Conservation (phyloP, 2,329 filamentous ascomycete species). For the Alternaria brassicicola region DNA sequence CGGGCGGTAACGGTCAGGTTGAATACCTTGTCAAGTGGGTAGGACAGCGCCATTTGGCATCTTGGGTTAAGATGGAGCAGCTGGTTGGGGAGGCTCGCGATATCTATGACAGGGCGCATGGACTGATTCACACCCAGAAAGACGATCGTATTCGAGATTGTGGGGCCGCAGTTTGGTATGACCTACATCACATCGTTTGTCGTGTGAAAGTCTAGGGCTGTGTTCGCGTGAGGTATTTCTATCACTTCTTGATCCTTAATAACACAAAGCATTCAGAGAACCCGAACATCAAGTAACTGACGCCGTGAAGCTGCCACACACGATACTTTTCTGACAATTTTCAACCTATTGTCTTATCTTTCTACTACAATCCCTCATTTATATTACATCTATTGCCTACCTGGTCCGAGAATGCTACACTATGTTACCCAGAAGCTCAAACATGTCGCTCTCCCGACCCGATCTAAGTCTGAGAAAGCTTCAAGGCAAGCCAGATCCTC, state of each 20-base stretch:
- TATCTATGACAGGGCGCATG: too few species aligned
- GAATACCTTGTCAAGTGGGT: slow-evolving; percentile 24
- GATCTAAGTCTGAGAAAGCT: not conserved
- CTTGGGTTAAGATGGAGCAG: too few species aligned
- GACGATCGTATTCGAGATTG: too few species aligned
- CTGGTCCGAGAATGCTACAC: not conserved
- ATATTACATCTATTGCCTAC: not conserved
- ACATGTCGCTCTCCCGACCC: not conserved
- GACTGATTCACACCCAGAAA: not conserved
- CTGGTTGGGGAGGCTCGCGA: too few species aligned
- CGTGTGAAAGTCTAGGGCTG: not conserved
- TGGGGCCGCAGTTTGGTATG: not conserved
- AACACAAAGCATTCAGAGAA: not conserved
- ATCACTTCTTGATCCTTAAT: not conserved
- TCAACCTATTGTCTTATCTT: not conserved
- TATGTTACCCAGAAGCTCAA: not conserved
- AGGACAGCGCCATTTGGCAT: too few species aligned
- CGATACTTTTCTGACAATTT: not conserved
- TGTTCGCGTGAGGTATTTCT: not conserved
- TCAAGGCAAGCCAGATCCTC: not conserved
- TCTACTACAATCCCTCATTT: not conserved
- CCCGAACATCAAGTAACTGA: not conserved
- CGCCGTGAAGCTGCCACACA: not conserved
- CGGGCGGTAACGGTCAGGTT: slow-evolving; percentile 3
- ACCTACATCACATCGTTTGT: not conserved